A percentile compares a stretch with the other conserved stretches of the same genome.
Conservation (phyloP, 129 eudicot species). For the Scalesia atractyloides region DNA sequence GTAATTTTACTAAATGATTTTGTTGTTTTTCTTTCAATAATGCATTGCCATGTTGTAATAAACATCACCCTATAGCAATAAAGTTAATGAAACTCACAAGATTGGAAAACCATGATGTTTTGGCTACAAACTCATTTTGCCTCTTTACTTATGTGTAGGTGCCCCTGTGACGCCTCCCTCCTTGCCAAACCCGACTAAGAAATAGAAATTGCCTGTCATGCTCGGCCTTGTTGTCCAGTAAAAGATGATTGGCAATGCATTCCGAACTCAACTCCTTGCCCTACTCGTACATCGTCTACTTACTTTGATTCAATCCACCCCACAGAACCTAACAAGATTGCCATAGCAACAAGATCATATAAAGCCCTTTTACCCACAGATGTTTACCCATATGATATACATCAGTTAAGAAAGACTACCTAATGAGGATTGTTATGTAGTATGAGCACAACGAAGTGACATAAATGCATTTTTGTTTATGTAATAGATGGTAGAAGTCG, state of each 20-base stretch:
- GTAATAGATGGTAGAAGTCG: too few species aligned
- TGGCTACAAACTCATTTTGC: too few species aligned
- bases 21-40: too few species aligned
- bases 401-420: not conserved
- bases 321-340: slow-evolving; percentile 3
- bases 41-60: too few species aligned
- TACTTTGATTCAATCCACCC: slow-evolving; percentile 22
- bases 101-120: too few species aligned
- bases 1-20: too few species aligned
- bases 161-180: too few species aligned
- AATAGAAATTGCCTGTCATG: not conserved
- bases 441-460: not conserved
- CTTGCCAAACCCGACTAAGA: too few species aligned
- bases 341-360: slow-evolving; percentile 24
- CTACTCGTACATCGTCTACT: not conserved
- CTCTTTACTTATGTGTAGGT: too few species aligned
- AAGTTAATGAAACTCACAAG: too few species aligned
- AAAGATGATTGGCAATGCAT: slow-evolving; percentile 6
- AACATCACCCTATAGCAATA: too few species aligned
- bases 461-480: not conserved
- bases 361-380: slow-evolving; percentile 16
- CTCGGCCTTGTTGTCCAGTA: slow-evolving; percentile 18
- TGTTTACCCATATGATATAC: slow-evolving; percentile 28
- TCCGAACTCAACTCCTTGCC: slow-evolving; percentile 15
- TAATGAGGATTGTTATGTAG: not conserved